Conservation (phyloP, 192 early-diverging fungal genomes). For the Backusella mclennaniae region DNA sequence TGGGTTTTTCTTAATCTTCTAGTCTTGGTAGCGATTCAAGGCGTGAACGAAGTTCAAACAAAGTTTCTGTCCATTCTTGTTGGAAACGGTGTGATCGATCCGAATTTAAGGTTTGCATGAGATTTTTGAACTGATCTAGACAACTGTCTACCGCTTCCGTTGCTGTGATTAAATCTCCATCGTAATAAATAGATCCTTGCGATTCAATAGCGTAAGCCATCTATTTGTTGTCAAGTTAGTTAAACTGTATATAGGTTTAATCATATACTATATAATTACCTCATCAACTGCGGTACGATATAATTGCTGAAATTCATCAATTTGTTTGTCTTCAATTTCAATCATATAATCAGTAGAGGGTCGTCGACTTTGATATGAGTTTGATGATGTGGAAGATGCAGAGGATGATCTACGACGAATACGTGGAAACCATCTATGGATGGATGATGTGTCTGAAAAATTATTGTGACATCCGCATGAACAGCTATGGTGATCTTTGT, state of each 20-base stretch:
- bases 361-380: background rate
- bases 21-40: background rate
- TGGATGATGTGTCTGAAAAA: background rate
- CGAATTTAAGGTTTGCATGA: background rate
- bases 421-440: constrained; percentile 14
- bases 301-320: constrained; percentile 6
- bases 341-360: background rate
- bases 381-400: constrained; percentile 11
- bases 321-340: constrained; percentile 8
- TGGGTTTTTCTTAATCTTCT: background rate
- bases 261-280: background rate
- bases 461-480: constrained; percentile 11
- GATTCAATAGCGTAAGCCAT: constrained; percentile 22
- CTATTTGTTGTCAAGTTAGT: background rate
- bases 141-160: constrained; percentile 15
- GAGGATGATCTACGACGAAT: constrained; percentile 16
- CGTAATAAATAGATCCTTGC: constrained; percentile 25
- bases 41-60: background rate
- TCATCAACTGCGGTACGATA: constrained; percentile 12
- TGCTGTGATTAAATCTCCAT: constrained; percentile 16
- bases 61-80: background rate
- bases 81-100: background rate
- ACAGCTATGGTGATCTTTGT: background rate
- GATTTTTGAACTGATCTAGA: background rate
- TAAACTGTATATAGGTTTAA: background rate